Evolutionary conservation across 306 rosid species (phyloP).

Genomic region (Fragaria vesca): DNA sequence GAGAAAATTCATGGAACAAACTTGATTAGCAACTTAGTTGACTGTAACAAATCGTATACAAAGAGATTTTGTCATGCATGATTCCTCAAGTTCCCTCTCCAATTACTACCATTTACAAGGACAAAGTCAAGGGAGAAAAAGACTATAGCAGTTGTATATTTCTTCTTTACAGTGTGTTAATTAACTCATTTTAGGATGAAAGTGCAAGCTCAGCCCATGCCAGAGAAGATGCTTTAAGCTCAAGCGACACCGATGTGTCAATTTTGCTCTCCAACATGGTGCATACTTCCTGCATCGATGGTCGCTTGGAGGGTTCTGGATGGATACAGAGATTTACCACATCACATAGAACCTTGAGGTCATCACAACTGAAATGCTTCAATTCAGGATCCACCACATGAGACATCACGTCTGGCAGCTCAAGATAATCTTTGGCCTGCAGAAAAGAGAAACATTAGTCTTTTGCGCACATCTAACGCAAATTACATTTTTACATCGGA

Average conservation of each 20-base stretch:
- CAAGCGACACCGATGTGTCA: slow-evolving; percentile 72
- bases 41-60: slow-evolving; percentile 45
- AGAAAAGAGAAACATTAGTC: slow-evolving; percentile 16
- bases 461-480: slow-evolving; percentile 11
- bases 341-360: slow-evolving; percentile 77
- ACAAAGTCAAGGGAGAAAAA: slow-evolving; percentile 26
- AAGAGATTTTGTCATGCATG: slow-evolving; percentile 35
- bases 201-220: slow-evolving; percentile 99
- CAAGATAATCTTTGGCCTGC: slow-evolving; percentile 89
- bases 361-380: slow-evolving; percentile 69
- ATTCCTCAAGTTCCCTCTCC: slow-evolving; percentile 36
- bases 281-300: slow-evolving; percentile 66
- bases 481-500: neutral
- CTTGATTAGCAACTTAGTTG: slow-evolving; percentile 10
- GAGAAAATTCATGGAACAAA: neutral
- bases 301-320: slow-evolving; percentile 53
- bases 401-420: slow-evolving; percentile 73
- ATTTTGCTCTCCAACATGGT: slow-evolving; percentile 75
- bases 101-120: slow-evolving; percentile 61
- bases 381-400: slow-evolving; percentile 75
- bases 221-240: slow-evolving; percentile 77
- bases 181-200: slow-evolving; percentile 47
- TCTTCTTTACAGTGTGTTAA: slow-evolving; percentile 63
- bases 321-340: slow-evolving; percentile 69
- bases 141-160: slow-evolving; percentile 38